These are phyloP conservation scores for Termitomyces sp. DNA, from an alignment of 768 basidiomycete genomes.

Conservation along the genomic window DNA sequence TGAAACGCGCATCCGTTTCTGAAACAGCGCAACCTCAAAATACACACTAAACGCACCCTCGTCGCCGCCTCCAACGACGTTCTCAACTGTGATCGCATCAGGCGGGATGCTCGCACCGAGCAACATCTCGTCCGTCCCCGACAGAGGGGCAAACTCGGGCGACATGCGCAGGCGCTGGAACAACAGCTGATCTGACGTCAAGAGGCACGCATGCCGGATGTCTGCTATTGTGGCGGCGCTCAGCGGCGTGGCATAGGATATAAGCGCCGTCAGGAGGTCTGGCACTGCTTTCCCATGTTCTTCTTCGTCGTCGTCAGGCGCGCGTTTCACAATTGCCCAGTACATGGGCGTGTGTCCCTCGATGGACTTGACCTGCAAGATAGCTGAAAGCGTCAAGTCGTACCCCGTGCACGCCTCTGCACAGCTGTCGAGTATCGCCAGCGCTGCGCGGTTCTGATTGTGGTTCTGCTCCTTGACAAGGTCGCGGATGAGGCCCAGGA, in stretches of 20 bases:
- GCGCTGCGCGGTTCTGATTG: conserved; percentile 23
- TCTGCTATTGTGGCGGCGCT: conserved; percentile 41
- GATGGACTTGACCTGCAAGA: conserved; percentile 60
- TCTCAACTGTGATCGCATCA: conserved; percentile 53
- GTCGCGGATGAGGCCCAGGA: conserved; percentile 51
- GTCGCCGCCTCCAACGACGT: conserved; percentile 40
- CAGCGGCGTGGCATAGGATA: conserved; percentile 46
- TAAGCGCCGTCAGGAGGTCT: conserved; percentile 43
- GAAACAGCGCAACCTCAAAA: conserved; percentile 53
- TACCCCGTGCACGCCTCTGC: conserved; percentile 51
- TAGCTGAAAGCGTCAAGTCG: conserved; percentile 40
- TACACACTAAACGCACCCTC: conserved; percentile 49
- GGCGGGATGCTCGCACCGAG: conserved; percentile 21
- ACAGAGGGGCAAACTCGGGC: conserved; percentile 46
- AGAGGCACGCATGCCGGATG: conserved; percentile 60
- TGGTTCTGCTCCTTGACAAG: conserved; percentile 37
- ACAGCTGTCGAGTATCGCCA: conserved; percentile 55
- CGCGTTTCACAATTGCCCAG: conserved; percentile 67
- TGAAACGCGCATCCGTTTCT: conserved; percentile 65
- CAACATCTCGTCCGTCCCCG: conserved; percentile 45
- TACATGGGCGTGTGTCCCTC: conserved; percentile 65
- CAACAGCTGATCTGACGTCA: conserved; percentile 53
- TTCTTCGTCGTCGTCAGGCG: conserved; percentile 30
- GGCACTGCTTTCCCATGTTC: conserved; percentile 24
- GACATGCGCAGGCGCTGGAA: conserved; percentile 55